A percentile compares a stretch with the other conserved stretches of the same genome.
These are phyloP conservation scores for Boletus rubropictus DNA, from an alignment of 768 basidiomycete genomes.

Conservation along the genomic window DNA sequence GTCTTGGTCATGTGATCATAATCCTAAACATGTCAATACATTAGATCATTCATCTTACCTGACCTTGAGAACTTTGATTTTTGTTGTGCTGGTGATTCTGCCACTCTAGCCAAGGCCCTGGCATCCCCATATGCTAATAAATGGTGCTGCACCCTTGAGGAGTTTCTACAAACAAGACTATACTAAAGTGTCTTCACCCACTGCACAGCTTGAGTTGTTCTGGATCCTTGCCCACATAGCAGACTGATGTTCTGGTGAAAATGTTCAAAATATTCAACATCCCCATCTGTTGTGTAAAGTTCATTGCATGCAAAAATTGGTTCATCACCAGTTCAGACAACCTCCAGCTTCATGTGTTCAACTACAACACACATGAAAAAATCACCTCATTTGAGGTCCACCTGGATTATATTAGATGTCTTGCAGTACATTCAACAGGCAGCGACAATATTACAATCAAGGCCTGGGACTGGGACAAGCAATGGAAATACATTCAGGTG, in stretches of 20 bases:
- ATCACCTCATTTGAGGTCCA: constrained; percentile 93
- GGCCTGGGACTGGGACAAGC: constrained; percentile 99
- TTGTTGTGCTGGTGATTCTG: no score
- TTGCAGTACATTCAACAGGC: constrained; percentile 94
- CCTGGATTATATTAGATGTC: constrained; percentile 96
- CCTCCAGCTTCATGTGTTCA: constrained; percentile 92
- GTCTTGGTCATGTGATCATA: no score
- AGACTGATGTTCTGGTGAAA: constrained; percentile 87
- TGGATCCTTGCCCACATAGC: no score
- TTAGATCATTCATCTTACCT: no score
- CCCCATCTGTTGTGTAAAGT: constrained; percentile 92
- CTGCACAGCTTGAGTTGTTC: no score
- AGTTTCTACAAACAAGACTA: no score
- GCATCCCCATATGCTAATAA: no score
- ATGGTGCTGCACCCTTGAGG: no score
- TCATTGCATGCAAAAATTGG: constrained; percentile 98
- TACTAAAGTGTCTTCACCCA: no score
- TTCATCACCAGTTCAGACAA: constrained; percentile 85
- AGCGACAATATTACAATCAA: constrained; percentile 99
- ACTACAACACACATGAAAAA: constrained; percentile 99
- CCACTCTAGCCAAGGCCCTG: no score
- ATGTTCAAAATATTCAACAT: constrained; percentile 97
- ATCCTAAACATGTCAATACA: no score
- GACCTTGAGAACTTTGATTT: no score
- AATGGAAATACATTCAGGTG: constrained; percentile 95